Percentiles rank a stretch among this genome's conserved stretches.
Evolutionary conservation across 306 rosid genomes (phyloP).

Genomic region (Prunus davidiana): DNA sequence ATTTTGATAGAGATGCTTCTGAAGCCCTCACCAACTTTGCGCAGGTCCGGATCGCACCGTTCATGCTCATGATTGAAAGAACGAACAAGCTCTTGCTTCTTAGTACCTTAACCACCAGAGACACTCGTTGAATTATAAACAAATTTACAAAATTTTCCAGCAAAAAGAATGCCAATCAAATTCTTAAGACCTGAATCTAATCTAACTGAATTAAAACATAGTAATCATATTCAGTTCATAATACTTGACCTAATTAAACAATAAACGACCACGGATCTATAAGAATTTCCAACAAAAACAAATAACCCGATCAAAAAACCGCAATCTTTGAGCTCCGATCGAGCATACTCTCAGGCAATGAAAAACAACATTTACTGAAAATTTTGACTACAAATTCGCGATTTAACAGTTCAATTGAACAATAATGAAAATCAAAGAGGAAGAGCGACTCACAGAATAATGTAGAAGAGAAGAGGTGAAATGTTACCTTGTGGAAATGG

Average conservation of each 20-base stretch:
- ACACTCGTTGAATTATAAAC: background rate
- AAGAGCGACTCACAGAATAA: background rate
- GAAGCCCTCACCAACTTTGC: slow-evolving; percentile 27
- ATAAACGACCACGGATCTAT: background rate
- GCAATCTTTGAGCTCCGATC: background rate
- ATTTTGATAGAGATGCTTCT: slow-evolving; percentile 13
- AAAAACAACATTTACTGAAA: background rate
- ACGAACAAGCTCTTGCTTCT: background rate
- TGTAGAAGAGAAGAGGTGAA: slow-evolving; percentile 3
- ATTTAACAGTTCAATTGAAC: background rate
- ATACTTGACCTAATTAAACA: background rate
- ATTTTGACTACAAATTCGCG: background rate
- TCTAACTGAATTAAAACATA: background rate
- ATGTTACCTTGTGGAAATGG: slow-evolving; percentile 11
- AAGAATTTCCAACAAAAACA: background rate
- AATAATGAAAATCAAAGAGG: background rate
- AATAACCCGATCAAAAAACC: background rate
- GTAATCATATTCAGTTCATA: background rate
- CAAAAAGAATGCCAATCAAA: background rate
- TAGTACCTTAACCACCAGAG: background rate
- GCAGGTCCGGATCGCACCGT: slow-evolving; percentile 27
- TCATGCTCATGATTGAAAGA: slow-evolving; percentile 5
- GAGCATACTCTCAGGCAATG: background rate
- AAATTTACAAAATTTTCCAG: background rate
- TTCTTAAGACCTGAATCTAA: background rate